phyloP scores from a whole-genome alignment of 768 basidiomycete genomes.

The Lentinula raphanica region DNA sequence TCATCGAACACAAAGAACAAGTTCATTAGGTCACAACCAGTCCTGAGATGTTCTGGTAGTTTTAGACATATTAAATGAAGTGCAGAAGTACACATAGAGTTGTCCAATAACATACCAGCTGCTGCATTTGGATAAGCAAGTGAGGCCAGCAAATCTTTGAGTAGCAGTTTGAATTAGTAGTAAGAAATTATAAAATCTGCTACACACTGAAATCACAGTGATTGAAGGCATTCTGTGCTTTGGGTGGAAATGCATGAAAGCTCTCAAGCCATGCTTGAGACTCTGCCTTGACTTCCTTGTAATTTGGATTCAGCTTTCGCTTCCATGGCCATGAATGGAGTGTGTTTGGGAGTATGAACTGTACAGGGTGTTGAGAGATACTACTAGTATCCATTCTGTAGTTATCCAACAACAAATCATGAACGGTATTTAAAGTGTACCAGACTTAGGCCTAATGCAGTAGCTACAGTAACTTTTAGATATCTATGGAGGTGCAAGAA shows the following conservation, averaged over 20 bases:
- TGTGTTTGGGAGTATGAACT: conserved; percentile 32
- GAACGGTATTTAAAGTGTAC: neutral
- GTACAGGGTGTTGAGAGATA: neutral
- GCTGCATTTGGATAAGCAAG: conserved; percentile 29
- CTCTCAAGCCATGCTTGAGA: conserved; percentile 32
- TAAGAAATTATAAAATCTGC: too few relatives aligned
- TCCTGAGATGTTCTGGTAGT: conserved; percentile 23
- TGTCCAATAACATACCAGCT: neutral
- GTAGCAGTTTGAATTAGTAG: neutral
- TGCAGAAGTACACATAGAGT: neutral
- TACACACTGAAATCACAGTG: conserved; percentile 35
- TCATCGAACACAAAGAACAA: conserved; percentile 48
- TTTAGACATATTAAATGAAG: neutral
- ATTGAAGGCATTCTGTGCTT: conserved; percentile 35
- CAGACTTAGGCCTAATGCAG: neutral
- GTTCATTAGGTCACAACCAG: conserved; percentile 47
- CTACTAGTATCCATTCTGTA: neutral
- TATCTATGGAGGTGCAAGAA: neutral
- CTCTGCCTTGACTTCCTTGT: conserved; percentile 26
- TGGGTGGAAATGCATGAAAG: conserved; percentile 29
- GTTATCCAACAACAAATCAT: neutral
- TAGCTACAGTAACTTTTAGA: neutral
- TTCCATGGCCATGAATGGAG: conserved; percentile 40
- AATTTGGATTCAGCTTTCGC: conserved; percentile 34
- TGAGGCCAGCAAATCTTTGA: conserved; percentile 31